Conservation (phyloP, 2,329 filamentous ascomycete genomes). For the Phaeosphaeria sp. region DNA sequence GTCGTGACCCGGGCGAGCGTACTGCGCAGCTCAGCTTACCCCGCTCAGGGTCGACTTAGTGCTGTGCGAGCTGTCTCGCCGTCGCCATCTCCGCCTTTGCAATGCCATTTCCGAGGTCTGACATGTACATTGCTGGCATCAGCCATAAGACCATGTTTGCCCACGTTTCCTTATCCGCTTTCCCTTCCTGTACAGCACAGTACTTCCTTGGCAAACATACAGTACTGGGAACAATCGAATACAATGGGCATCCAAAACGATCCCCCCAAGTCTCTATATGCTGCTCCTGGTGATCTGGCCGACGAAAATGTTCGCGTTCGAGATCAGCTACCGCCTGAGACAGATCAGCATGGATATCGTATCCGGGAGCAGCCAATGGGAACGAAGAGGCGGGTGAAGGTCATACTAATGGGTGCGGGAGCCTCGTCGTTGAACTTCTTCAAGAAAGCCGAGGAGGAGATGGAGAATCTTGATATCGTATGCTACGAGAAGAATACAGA, state of each 20-base stretch:
- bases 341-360: slow-evolving; percentile 50
- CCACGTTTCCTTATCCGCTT: not conserved
- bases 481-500: slow-evolving; percentile 53
- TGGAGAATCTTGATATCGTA: slow-evolving; percentile 49
- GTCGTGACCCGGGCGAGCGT: not conserved
- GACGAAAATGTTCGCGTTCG: slow-evolving; percentile 33
- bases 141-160: not conserved
- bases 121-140: not conserved
- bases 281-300: slow-evolving; percentile 25
- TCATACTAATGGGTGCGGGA: slow-evolving; percentile 54
- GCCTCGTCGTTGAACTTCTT: slow-evolving; percentile 53
- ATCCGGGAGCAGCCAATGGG: slow-evolving; percentile 54
- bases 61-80: not conserved
- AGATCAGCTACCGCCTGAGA: slow-evolving; percentile 42
- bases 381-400: slow-evolving; percentile 48
- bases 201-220: too few species aligned
- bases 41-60: not conserved
- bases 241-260: slow-evolving; percentile 30
- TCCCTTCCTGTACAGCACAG: too few species aligned
- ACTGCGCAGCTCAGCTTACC: not conserved
- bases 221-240: too few species aligned
- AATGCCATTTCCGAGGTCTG: slow-evolving; percentile 20
- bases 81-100: slow-evolving; percentile 12
- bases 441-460: slow-evolving; percentile 53
- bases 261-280: slow-evolving; percentile 20